Evolutionary conservation across 345 rosid species (phyloP), one percentile per base, ranked within the genome.

Genomic region (Psidium friedrichsthalianum): DNA sequence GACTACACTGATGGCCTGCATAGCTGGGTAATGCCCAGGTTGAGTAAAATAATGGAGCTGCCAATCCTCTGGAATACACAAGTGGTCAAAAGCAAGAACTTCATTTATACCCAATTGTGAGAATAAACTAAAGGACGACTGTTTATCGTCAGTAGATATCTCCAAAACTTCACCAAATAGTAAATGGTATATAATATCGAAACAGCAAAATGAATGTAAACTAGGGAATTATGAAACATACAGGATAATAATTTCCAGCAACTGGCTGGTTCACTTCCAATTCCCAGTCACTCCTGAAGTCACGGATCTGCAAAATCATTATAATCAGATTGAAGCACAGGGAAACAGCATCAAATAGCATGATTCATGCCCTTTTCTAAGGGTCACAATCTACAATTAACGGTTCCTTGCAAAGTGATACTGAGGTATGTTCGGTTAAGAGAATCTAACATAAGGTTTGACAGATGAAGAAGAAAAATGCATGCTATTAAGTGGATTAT

Each of bases 241-340:
- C 99, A 29, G 99, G 99, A 86, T 95, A 96, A 89, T 94, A 96
- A 87, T 96, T 96, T 89, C 99, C 98, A 87, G 99, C 92, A 89
- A 96, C 86, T 83, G 97, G 98, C 90, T 96, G 96, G 90, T 92
- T 89, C 76, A 89, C 96, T 91, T 95, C 89, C 86, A 96, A 93
- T 90, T 94, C 94, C 99, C 98, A 96, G 55, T 95, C 99, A 88
- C 92, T 89, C 91, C 99, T 94, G 87, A 85, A 91, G 90, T 95
- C 98, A 80, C 92, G 96, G 90, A 96, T 83, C 99, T 96, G 91
- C 85, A 89, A 88, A 85, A 52, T 64, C 84, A 81, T 87, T 74
- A 58, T 80, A 47, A 83, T 82, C 49, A 85, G 51, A 84, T 69
- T 58, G 24, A 57, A 88, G 54, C 56, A 86, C 53, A 84, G 83